phyloP scores from a whole-genome alignment of 352 stramenopile genomes.

The Phytophthora syringae region DNA sequence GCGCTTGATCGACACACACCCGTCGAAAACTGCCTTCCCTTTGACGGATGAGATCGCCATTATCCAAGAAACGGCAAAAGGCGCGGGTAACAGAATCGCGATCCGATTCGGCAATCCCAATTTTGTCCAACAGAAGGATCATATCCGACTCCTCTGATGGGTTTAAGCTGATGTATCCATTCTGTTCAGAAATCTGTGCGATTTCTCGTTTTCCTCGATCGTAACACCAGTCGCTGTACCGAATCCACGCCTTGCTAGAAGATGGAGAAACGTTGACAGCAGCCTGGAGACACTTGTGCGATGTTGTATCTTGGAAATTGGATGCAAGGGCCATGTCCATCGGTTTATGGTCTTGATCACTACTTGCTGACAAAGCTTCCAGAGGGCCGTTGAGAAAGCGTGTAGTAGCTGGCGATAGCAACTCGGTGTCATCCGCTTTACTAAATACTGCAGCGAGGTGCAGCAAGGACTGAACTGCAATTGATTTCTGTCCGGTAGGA shows the following conservation, averaged over 20 bases:
- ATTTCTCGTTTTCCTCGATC: constrained; percentile 51
- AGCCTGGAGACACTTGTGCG: constrained; percentile 39
- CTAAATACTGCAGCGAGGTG: constrained; percentile 30
- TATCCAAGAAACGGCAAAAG: constrained; percentile 66
- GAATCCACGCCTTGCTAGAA: constrained; percentile 58
- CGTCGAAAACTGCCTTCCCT: constrained; percentile 47
- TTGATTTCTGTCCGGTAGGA: not conserved
- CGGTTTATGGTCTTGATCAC: not conserved
- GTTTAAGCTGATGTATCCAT: constrained; percentile 59
- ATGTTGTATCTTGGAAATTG: constrained; percentile 16
- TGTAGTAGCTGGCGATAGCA: constrained; percentile 13
- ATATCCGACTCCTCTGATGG: constrained; percentile 51
- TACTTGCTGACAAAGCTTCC: not conserved
- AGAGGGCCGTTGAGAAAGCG: constrained; percentile 15
- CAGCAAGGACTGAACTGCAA: constrained; percentile 31
- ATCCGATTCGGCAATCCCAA: constrained; percentile 39
- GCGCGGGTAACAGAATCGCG: constrained; percentile 42
- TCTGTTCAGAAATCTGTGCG: constrained; percentile 47
- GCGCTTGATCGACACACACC: constrained; percentile 30
- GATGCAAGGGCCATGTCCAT: not conserved
- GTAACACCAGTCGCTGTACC: constrained; percentile 82
- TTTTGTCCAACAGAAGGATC: constrained; percentile 44
- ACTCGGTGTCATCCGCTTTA: constrained; percentile 26
- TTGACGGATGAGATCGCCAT: constrained; percentile 45
- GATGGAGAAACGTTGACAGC: constrained; percentile 45